Evolutionary conservation across 768 basidiomycete species (phyloP), one percentile per base, ranked within the genome.

Genomic region (Dictyophora rubrovolvata): DNA sequence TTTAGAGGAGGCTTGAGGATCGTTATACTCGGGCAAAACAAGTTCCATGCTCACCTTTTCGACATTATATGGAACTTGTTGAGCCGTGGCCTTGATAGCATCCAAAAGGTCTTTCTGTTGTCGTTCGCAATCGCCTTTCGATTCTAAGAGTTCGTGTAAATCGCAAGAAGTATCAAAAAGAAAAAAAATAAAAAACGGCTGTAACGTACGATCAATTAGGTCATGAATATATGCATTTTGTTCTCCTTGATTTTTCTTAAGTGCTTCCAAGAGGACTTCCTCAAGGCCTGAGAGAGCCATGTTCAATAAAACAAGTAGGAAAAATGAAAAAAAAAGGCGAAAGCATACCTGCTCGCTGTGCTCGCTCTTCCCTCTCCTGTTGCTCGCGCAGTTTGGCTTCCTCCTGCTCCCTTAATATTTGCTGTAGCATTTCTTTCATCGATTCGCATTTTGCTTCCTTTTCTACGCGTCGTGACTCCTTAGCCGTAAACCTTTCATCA

Each of bases 31-130:
- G 36, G 22, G 28, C 20, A 48, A 59, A 50, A 7, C 35, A 17
- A 16, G 9, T 21, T 22, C 12, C 17, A 7, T 21, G 63, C 67
- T 23, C 36, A 91, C 89, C 23, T 81, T 81, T 76, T 89, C 84
- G 12, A 93, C 84, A 63, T 93, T 92, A 75, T 86, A 92, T 14
- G 85, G 84, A 16, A 92, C 82, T 69, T 86, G 87, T 65, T 81
- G 74, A 0, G 89, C 88, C 23, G 86, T 89, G 33, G 81, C 76
- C 59, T 79, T 77, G 48, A 93, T 84, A 48, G 82, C 82, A 2
- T 75, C 75, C 46, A 93, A 72, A 1, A 84, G 84, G 51, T 87
- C 86, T 60, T 78, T 72, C 60, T 89, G 86, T 60, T 85, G 85
- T 62, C 76, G 77, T 21, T 70, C 73, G 60, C 76, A 83, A 53